A percentile compares a stretch with the other conserved stretches of the same genome.
Conservation (phyloP, 371 early-diverging fungal species). For the Circinella minor region DNA sequence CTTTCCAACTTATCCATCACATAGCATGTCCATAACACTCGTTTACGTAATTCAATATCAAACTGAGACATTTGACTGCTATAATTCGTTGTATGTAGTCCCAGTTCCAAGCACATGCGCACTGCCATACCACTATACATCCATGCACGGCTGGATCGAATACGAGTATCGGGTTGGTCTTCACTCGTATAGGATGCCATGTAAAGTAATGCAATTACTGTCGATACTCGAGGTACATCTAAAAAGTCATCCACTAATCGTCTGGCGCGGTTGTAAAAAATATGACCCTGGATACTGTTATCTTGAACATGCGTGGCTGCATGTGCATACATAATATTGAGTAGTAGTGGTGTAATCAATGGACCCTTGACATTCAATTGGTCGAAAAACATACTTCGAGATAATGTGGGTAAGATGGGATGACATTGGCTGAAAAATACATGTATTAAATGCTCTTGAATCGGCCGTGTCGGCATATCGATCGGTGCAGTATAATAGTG, state of each 20-base stretch:
- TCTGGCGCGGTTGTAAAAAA: slow-evolving; percentile 44
- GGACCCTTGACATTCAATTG: slow-evolving; percentile 49
- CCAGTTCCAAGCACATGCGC: slow-evolving; percentile 54
- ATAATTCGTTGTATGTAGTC: slow-evolving; percentile 45
- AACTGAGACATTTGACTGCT: slow-evolving; percentile 50
- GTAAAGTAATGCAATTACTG: slow-evolving; percentile 50
- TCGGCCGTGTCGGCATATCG: slow-evolving; percentile 30
- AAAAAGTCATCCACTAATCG: slow-evolving; percentile 49
- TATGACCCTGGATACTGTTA: slow-evolving; percentile 13
- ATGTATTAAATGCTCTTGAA: slow-evolving; percentile 42
- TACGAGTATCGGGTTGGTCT: slow-evolving; percentile 23
- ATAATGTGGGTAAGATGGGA: slow-evolving; percentile 33
- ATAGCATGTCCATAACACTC: slow-evolving; percentile 59
- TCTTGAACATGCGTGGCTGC: slow-evolving; percentile 38
- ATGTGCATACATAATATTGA: slow-evolving; percentile 53
- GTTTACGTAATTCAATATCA: slow-evolving; percentile 50
- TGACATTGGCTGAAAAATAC: slow-evolving; percentile 46
- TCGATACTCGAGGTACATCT: slow-evolving; percentile 51
- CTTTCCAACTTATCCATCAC: slow-evolving; percentile 53
- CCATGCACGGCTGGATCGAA: slow-evolving; percentile 40
- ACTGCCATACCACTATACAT: slow-evolving; percentile 53
- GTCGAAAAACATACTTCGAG: slow-evolving; percentile 47
- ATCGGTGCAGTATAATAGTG: slow-evolving; percentile 34
- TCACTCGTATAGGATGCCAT: slow-evolving; percentile 36
- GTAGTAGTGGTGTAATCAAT: slow-evolving; percentile 43